Percentiles rank a stretch among this genome's conserved stretches.
Conservation (phyloP, 2,329 filamentous ascomycete species). For the Colletotrichum melonis region DNA sequence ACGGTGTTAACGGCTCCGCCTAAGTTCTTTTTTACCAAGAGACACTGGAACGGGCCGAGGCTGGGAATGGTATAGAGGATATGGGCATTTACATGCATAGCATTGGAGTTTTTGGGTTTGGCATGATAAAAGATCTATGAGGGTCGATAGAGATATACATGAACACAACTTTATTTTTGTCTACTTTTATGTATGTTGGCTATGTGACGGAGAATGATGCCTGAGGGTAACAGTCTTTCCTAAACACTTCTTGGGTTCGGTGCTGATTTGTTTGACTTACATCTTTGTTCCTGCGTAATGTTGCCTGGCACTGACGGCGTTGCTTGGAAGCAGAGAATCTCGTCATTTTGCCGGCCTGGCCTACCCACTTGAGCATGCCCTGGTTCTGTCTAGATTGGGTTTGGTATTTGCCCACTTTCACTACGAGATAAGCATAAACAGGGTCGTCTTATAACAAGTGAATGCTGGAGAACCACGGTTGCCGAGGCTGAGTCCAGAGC, state of each 20-base stretch:
- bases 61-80: neutral
- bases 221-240: neutral
- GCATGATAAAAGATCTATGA: neutral
- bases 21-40: neutral
- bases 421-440: neutral
- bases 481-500: neutral
- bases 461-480: neutral
- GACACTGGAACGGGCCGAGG: neutral
- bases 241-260: neutral
- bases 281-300: too few relatives aligned
- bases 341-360: too few relatives aligned
- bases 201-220: neutral
- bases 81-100: neutral
- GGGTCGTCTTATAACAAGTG: neutral
- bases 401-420: neutral
- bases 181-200: neutral
- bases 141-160: neutral
- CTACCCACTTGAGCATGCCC: neutral
- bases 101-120: neutral
- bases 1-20: slow-evolving; percentile 17
- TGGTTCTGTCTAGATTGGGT: neutral
- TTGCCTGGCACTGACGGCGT: too few relatives aligned
- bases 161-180: neutral
- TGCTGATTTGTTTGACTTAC: neutral
- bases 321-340: too few relatives aligned